These are phyloP conservation scores for Trichosanthes truncata DNA, from an alignment of 306 rosid species.

Conservation along the genomic window DNA sequence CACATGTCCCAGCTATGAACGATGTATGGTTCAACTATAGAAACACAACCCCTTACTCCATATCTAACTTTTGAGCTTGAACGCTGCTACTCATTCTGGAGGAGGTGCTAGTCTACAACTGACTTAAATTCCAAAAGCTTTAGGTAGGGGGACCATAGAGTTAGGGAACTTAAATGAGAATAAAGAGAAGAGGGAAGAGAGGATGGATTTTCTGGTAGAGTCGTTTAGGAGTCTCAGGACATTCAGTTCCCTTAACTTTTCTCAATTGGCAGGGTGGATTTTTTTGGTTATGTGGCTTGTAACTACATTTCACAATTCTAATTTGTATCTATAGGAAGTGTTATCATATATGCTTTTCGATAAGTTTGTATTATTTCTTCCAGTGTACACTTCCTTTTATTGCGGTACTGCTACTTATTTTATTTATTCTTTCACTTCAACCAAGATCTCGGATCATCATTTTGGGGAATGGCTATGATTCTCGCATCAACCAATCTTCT, in stretches of 20 bases:
- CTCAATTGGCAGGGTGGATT: neutral
- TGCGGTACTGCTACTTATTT: slow-evolving; percentile 4
- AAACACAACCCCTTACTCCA: neutral
- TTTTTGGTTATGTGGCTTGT: neutral
- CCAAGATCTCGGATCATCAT: slow-evolving; percentile 90
- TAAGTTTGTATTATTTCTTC: neutral
- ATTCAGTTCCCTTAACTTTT: neutral
- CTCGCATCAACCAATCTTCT: slow-evolving; percentile 82
- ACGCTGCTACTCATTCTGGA: neutral
- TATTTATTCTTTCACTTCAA: slow-evolving; percentile 12
- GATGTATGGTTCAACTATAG: neutral
- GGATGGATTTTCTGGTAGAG: neutral
- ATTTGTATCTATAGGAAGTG: neutral
- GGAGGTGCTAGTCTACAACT: too few species aligned
- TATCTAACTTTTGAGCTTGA: neutral
- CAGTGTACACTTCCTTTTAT: neutral
- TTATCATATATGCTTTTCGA: neutral
- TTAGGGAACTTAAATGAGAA: too few species aligned
- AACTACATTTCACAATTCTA: neutral
- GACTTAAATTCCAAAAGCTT: too few species aligned
- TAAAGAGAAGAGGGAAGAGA: too few species aligned
- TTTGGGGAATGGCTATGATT: slow-evolving; percentile 94
- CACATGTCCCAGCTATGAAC: neutral
- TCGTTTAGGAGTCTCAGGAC: neutral
- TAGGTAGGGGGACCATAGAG: too few species aligned